phyloP scores from a whole-genome alignment of 73 alveolate species.

The Urostyla sp. region DNA sequence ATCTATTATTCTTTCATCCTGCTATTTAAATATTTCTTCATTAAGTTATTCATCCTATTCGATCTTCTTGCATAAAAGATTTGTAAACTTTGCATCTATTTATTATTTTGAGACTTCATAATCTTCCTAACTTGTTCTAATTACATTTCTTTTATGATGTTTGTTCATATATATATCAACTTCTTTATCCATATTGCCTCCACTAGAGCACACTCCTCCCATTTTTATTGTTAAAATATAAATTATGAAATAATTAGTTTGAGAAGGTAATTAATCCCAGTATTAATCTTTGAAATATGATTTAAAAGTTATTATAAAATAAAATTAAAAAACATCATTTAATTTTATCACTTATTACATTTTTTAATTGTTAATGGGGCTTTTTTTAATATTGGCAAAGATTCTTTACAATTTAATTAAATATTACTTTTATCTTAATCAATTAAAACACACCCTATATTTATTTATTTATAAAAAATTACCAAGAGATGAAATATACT shows the following conservation, averaged over 20 bases:
- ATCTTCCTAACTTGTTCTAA: not conserved
- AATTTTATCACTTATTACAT: constrained; percentile 14
- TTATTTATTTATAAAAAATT: constrained; percentile 15
- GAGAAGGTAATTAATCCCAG: too few relatives aligned
- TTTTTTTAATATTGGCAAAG: constrained; percentile 27
- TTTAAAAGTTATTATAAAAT: too few relatives aligned
- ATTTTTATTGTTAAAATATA: not conserved
- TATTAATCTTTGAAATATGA: too few relatives aligned
- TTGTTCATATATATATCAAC: constrained; percentile 4
- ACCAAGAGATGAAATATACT: not conserved
- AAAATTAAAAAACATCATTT: too few relatives aligned
- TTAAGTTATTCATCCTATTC: not conserved
- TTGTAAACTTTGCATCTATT: constrained; percentile 16
- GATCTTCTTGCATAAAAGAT: not conserved
- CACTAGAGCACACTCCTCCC: constrained; percentile 30
- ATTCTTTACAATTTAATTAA: constrained; percentile 35
- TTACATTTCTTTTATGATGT: constrained; percentile 16
- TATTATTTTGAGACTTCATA: constrained; percentile 32
- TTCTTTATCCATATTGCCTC: constrained; percentile 8
- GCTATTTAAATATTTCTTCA: constrained; percentile 22
- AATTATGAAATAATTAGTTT: not conserved
- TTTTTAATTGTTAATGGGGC: constrained; percentile 48
- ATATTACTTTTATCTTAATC: not conserved
- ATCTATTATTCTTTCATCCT: not conserved
- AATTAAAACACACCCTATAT: constrained; percentile 41